phyloP scores from a whole-genome alignment of 2,329 filamentous ascomycete species.

The Furcasterigmium furcatum region DNA sequence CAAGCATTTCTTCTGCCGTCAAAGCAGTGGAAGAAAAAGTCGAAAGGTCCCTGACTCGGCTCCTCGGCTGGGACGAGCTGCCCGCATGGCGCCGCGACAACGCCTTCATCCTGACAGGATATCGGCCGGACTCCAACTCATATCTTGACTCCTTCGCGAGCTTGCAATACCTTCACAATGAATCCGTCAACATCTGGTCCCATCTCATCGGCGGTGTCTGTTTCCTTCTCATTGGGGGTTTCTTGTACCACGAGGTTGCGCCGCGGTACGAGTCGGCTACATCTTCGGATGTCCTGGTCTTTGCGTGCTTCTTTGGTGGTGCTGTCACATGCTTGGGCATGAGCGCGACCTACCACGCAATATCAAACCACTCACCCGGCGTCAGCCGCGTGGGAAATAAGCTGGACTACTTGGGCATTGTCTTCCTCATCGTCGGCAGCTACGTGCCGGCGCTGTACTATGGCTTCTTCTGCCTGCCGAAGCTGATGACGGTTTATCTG shows the following conservation, averaged over 20 bases:
- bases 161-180: conserved; percentile 55
- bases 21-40: conserved; percentile 34
- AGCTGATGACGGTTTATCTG: conserved; percentile 69
- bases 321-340: conserved; percentile 72
- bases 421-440: conserved; percentile 85
- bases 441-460: conserved; percentile 89
- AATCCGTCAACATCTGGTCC: conserved; percentile 62
- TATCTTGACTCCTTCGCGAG: conserved; percentile 42
- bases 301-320: conserved; percentile 76
- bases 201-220: conserved; percentile 63
- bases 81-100: conserved; percentile 60
- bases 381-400: conserved; percentile 87
- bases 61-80: conserved; percentile 56
- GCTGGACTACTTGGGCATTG: conserved; percentile 92
- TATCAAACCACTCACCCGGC: conserved; percentile 76
- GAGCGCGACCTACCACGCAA: conserved; percentile 81
- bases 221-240: conserved; percentile 47
- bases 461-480: conserved; percentile 70
- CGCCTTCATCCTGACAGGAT: conserved; percentile 50
- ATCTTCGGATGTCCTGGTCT: conserved; percentile 63
- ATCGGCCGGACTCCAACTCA: conserved; percentile 48
- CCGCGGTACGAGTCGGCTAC: conserved; percentile 65
- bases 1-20: conserved; percentile 15
- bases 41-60: conserved; percentile 28
- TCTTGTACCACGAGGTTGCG: conserved; percentile 54